Conservation (phyloP, 73 alveolate species). For the Paramecium caudatum region DNA sequence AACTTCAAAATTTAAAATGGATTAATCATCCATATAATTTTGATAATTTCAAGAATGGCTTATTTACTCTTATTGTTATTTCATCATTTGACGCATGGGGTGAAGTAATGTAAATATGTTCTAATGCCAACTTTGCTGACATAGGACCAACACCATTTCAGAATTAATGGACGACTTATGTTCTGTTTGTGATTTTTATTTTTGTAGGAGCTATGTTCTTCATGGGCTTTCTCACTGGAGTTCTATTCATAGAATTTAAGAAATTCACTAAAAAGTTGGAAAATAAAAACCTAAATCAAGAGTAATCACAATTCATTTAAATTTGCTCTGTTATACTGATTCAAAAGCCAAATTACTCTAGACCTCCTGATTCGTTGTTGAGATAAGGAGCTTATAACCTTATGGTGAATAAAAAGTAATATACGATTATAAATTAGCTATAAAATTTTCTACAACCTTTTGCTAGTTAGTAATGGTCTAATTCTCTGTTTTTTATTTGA, state of each 20-base stretch:
- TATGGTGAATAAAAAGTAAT: background rate
- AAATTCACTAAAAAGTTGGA: background rate
- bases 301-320: constrained; percentile 35
- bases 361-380: constrained; percentile 6
- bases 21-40: constrained; percentile 47
- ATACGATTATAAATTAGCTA: background rate
- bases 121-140: background rate
- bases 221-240: constrained; percentile 52
- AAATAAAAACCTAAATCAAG: constrained; percentile 28
- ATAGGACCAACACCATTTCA: constrained; percentile 29
- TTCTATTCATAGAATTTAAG: constrained; percentile 33
- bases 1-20: background rate
- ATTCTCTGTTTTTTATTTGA: background rate
- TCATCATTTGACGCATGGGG: constrained; percentile 58
- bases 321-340: background rate
- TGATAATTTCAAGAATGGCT: constrained; percentile 17
- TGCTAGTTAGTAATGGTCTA: background rate
- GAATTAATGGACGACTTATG: constrained; percentile 36
- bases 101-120: constrained; percentile 3
- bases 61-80: constrained; percentile 28
- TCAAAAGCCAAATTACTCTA: constrained; percentile 29
- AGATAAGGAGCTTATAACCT: constrained; percentile 30
- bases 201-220: constrained; percentile 48
- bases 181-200: background rate
- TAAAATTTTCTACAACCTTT: background rate